Base-by-base conservation (phyloP, 352 stramenopile genomes). In the Pythium coloratum region DNA sequence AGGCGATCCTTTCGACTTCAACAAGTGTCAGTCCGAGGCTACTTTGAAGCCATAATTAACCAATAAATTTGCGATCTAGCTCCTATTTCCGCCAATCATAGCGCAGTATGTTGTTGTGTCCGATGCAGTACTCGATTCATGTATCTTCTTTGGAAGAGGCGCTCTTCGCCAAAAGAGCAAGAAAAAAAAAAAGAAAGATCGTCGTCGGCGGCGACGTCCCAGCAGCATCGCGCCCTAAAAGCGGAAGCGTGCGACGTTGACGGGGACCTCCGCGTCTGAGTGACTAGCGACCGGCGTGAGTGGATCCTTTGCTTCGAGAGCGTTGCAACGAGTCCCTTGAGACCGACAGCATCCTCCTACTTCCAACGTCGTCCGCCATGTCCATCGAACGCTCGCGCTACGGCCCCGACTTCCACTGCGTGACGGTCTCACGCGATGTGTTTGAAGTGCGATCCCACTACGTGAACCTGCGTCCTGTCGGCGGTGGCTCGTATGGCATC, bases 401-500 rank as follows among this genome's bases (percentile, higher is more conserved):
- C 62, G 86, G 86, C 7, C 86, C 86, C 16, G 80, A 91, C 54
- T 94, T 83, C 72, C 86, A 94, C 74, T 89, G 86, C 75, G 77
- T 94, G 62, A 92, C 84, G 12, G 76, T 94, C 58, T 92, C 86
- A 1, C 76, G 86, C 53, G 84, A 94, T 66, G 73, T 93, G 7
- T 95, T 95, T 55, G 83, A 95, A 76, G 83, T 95, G 32, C 83
- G 82, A 32, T 92, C 85, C 38, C 81, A 91, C 63, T 95, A 95
- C 59, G 76, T 86, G 34, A 93, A 93, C 55, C 67, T 95, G 57
- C 82, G 83, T 20, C 84, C 86, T 2, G 83, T 95, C 1, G 86
- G 86, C 47, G 84, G 84, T 28, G 94, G 94, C 3, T 96, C 89
- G 18, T 98, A 98, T 66, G 94, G 94, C 64, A 96, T 97, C 67